Percentiles rank a stretch among this genome's conserved stretches.
Evolutionary conservation across 2,329 filamentous ascomycete species (phyloP).

Genomic region (Tricladium varicosporioides): DNA sequence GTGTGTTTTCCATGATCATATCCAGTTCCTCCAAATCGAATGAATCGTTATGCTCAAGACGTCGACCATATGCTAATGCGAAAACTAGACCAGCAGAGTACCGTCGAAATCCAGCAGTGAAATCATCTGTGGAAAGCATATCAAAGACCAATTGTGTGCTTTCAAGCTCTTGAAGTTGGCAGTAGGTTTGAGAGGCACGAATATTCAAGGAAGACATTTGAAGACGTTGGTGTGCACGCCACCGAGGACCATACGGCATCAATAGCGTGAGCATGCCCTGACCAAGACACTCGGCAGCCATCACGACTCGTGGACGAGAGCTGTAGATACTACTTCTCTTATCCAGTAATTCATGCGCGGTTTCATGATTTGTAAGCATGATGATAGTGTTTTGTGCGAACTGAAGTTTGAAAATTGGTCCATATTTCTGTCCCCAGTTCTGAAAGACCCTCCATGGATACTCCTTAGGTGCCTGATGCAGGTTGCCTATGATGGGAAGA

Average conservation of each 20-base stretch:
- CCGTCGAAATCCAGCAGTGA: conserved; percentile 8
- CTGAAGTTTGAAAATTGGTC: conserved; percentile 11
- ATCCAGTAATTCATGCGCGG: conserved; percentile 11
- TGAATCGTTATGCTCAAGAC: neutral
- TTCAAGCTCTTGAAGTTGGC: conserved; percentile 10
- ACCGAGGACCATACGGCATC: conserved; percentile 10
- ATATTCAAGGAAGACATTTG: conserved; percentile 8
- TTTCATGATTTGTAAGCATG: conserved; percentile 9
- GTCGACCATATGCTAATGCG: conserved; percentile 6
- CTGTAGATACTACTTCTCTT: conserved; percentile 13
- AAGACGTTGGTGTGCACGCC: conserved; percentile 8
- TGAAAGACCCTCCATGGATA: conserved; percentile 12
- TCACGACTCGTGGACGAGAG: conserved; percentile 7
- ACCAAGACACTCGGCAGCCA: conserved; percentile 8
- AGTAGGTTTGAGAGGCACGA: conserved; percentile 9
- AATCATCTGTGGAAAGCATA: conserved; percentile 9
- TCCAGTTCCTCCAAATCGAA: conserved; percentile 8
- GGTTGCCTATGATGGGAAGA: conserved; percentile 5
- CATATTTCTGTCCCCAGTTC: conserved; percentile 10
- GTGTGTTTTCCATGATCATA: conserved; percentile 5
- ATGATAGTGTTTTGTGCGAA: conserved; percentile 9
- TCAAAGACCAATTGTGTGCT: conserved; percentile 7
- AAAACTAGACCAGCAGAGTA: conserved; percentile 7
- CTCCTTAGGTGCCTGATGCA: conserved; percentile 3
- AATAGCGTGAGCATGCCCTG: conserved; percentile 8